These are phyloP conservation scores for Hymenoscyphus infarciens DNA, from an alignment of 2,329 filamentous ascomycete genomes.

Conservation along the genomic window DNA sequence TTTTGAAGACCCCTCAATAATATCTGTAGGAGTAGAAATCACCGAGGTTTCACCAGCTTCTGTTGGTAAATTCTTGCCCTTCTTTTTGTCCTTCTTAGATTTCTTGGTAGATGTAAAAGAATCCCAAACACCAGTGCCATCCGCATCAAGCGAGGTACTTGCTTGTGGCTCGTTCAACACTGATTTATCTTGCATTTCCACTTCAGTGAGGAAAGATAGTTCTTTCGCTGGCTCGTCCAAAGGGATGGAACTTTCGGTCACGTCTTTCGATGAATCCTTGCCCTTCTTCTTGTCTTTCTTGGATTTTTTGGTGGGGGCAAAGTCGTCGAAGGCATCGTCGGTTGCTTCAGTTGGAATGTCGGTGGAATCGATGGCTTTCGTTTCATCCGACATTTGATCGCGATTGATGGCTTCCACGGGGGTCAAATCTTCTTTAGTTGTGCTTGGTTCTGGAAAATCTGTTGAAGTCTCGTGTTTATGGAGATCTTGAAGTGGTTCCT, in stretches of 20 bases:
- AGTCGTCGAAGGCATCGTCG: constrained; percentile 6
- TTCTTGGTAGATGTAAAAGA: constrained; percentile 37
- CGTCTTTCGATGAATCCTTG: constrained; percentile 6
- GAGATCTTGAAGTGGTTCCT: neutral
- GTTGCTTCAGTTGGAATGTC: neutral
- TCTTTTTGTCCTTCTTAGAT: constrained; percentile 42
- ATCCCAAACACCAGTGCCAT: constrained; percentile 15
- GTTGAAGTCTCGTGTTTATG: neutral
- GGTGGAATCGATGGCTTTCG: neutral
- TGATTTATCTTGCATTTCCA: neutral
- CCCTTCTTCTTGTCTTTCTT: constrained; percentile 27
- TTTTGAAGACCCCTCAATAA: neutral
- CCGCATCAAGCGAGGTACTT: constrained; percentile 8
- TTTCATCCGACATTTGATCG: neutral
- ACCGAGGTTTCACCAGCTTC: constrained; percentile 11
- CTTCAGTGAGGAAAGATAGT: neutral
- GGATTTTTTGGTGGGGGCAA: constrained; percentile 11
- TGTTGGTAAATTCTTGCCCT: constrained; percentile 12
- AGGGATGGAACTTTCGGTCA: neutral
- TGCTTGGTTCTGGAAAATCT: neutral
- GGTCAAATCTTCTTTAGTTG: neutral
- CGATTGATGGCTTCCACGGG: neutral
- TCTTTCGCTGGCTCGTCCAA: neutral
- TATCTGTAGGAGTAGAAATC: constrained; percentile 8
- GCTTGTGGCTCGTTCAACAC: neutral